Base-by-base conservation (phyloP, 768 basidiomycete genomes). In the Suillus plorans region DNA sequence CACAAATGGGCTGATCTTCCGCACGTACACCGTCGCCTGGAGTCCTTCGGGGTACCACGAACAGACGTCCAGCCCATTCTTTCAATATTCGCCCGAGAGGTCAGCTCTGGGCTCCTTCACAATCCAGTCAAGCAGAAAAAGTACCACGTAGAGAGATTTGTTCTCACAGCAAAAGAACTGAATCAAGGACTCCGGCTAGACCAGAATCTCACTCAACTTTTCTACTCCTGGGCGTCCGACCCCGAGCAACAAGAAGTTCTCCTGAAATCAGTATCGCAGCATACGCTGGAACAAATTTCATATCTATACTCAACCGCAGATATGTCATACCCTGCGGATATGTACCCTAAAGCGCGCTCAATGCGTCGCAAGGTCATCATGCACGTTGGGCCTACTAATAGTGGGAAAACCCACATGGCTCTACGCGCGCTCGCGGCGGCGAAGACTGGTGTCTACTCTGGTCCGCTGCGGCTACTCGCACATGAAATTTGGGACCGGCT, bases 331-430 rank as follows among this genome's bases (percentile, higher is more conserved):
- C 84, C 84, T 0, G 82, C 82, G 0, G 87, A 88, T 64, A 72
- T 77, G 13, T 88, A 73, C 69, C 71, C 78, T 0, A 20, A 61
- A 10, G 87, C 94, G 0, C 87, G 97, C 12, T 70, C 74, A 13
- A 78, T 88, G 67, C 83, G 81, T 20, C 85, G 96, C 22, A 92
- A 89, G 69, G 80, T 99, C 69, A 90, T 96, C 74, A 89, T 99
- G 82, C 97, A 99, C 70, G 94, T 99, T 47, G 97, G 97, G 0
- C 97, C 97, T 0, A 99, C 97, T 28, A 99, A 99, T 76, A 94
- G 92, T 67, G 97, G 97, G 37, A 99, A 99, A 80, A 99, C 97
- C 0, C 89, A 99, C 72, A 89, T 91, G 71, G 97, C 97, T 0
- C 80, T 99, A 10, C 89, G 93, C 52, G 94, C 95, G 0, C 84